Evolutionary conservation across 257 asterid species (phyloP), one percentile per base, ranked within the genome.

Genomic region (Solanum phureja): DNA sequence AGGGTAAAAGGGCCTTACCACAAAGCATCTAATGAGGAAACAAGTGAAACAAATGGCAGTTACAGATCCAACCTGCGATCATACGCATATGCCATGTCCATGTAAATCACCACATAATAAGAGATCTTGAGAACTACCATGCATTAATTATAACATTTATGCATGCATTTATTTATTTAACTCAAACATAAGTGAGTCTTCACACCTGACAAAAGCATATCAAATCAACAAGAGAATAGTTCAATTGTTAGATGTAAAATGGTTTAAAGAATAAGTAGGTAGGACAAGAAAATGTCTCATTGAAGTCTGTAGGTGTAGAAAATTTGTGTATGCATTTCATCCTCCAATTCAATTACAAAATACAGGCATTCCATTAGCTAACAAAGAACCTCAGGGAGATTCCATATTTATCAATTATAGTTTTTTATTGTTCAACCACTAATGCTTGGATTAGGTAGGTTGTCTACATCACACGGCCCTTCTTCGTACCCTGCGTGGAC

Each of bases 21-120:
- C 96, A 68, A 94, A 95, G 91, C 98, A 94, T 86, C 99, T 90
- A 89, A 96, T 90, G 68, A 96, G 95, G 90, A 96, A 96, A 90
- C 98, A 96, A 74, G 95, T 91, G 93, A 95, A 96, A 92, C 98
- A 96, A 90, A 95, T 94, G 38, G 97, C 98, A 16, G 99, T 96
- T 87, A 96, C 99, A 79, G 95, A 96, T 90, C 98, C 98, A 81
- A 96, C 98, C 99, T 96, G 96, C 69, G 88, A 81, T 74, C 46
- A 87, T 46, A 84, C 11, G 18, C 46, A 58, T 21, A 31, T 10
- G 23, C 1, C 21, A 13, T 14, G 58, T 14, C 58, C 58, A 49
- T 49, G 21, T 13, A 49, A 49, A 49, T 49, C 58, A 49, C 58
- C 58, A 49, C 6, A 49, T 14, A 49, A 14, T 12, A 79, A 24